Evolutionary conservation across 2,329 filamentous ascomycete species (phyloP).

Genomic region (Exophiala viscosa): DNA sequence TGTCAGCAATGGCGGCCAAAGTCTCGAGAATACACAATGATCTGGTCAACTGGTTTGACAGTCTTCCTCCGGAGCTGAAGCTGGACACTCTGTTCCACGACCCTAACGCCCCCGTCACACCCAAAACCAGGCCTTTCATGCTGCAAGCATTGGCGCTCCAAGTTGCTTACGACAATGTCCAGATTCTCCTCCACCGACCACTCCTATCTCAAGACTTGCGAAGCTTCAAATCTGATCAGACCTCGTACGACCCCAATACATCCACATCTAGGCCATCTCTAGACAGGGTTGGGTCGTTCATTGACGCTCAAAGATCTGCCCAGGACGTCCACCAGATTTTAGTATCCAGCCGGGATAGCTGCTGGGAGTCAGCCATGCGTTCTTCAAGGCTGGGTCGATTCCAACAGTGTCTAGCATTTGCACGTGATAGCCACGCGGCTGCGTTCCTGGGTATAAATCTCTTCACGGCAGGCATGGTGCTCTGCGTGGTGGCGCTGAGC

Average conservation of each 20-base stretch:
- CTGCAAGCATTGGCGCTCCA: constrained; percentile 43
- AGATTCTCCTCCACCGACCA: constrained; percentile 44
- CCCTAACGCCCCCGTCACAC: constrained; percentile 4
- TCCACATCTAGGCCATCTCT: constrained; percentile 29
- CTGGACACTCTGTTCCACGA: constrained; percentile 15
- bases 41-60: constrained; percentile 15
- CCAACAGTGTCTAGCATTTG: constrained; percentile 20
- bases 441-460: constrained; percentile 46
- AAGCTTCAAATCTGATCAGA: constrained; percentile 24
- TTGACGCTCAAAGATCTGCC: constrained; percentile 14
- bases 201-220: constrained; percentile 32
- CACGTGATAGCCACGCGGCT: constrained; percentile 43
- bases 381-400: constrained; percentile 18
- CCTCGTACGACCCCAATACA: constrained; percentile 33
- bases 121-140: constrained; percentile 19
- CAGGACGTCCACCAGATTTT: constrained; percentile 14
- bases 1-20: constrained; percentile 11
- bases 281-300: constrained; percentile 32
- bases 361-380: constrained; percentile 20
- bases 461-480: constrained; percentile 45
- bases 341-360: constrained; percentile 13
- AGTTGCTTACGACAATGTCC: constrained; percentile 43
- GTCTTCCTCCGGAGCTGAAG: constrained; percentile 18
- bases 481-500: constrained; percentile 42
- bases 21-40: constrained; percentile 17